phyloP scores from a whole-genome alignment of 2,329 filamentous ascomycete genomes.

The Paecilomyces formosus region DNA sequence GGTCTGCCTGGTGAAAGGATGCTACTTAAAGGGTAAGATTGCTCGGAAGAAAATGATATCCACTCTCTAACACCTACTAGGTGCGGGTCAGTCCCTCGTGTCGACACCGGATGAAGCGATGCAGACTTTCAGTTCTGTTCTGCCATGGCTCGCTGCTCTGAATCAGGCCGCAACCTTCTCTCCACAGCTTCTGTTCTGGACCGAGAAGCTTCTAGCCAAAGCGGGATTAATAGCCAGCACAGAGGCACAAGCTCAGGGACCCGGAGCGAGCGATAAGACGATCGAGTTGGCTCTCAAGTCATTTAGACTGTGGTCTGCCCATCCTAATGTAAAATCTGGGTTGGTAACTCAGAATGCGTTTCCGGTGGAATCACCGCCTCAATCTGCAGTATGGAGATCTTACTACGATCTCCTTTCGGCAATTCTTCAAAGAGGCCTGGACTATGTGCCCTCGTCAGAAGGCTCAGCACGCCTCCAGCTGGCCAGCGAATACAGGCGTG shows the following conservation, averaged over 20 bases:
- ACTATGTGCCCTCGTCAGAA: slow-evolving; percentile 28
- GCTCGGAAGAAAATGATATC: slow-evolving; percentile 1
- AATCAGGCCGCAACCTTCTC: slow-evolving; percentile 38
- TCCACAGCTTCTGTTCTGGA: slow-evolving; percentile 67
- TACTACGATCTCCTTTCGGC: slow-evolving; percentile 75
- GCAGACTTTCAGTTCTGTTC: slow-evolving; percentile 56
- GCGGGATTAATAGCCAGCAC: slow-evolving; percentile 62
- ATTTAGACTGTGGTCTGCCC: slow-evolving; percentile 41
- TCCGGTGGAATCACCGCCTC: slow-evolving; percentile 15
- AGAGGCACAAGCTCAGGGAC: slow-evolving; percentile 28
- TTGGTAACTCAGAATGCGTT: slow-evolving; percentile 11
- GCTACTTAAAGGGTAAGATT: slow-evolving; percentile 64
- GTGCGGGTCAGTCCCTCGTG: slow-evolving; percentile 38
- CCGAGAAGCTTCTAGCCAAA: slow-evolving; percentile 68
- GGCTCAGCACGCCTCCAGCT: slow-evolving; percentile 54
- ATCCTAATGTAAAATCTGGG: slow-evolving; percentile 24
- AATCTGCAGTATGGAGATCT: slow-evolving; percentile 64
- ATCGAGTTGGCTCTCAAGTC: slow-evolving; percentile 36
- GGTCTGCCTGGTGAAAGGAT: slow-evolving; percentile 71
- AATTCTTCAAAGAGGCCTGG: slow-evolving; percentile 54
- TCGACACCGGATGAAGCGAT: slow-evolving; percentile 51
- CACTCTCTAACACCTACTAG: slow-evolving; percentile 21
- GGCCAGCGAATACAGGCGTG: slow-evolving; percentile 67
- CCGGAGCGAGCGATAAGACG: slow-evolving; percentile 15
- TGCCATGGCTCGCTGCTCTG: slow-evolving; percentile 50